Evolutionary conservation across 176 grass and related monocot genomes (phyloP).

Genomic region (Carex myosuroides): DNA sequence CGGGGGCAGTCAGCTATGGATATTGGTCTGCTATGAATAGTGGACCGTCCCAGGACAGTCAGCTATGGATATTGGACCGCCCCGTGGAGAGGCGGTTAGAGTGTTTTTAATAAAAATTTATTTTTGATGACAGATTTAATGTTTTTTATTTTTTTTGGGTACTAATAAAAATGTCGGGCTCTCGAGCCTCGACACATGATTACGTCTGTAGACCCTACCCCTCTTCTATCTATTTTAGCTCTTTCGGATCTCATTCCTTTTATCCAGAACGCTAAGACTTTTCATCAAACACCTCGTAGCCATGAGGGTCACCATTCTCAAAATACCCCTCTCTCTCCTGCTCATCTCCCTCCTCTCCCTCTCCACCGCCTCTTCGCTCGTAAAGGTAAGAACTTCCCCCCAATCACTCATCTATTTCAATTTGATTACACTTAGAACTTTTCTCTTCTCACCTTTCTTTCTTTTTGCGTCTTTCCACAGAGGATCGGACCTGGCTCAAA

Average conservation of each 20-base stretch:
- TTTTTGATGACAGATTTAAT: too few species aligned
- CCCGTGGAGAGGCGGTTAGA: too few species aligned
- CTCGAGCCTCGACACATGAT: too few species aligned
- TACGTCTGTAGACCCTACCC: too few species aligned
- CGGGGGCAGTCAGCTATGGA: too few species aligned
- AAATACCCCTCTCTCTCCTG: conserved; percentile 10
- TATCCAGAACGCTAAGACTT: neutral
- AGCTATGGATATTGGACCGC: too few species aligned
- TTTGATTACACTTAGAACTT: neutral
- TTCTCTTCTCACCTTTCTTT: neutral
- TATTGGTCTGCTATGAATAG: too few species aligned
- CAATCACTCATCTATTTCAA: neutral
- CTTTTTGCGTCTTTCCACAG: neutral
- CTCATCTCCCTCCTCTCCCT: conserved; percentile 1
- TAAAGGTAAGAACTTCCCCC: neutral
- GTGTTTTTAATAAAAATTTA: too few species aligned
- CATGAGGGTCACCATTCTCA: neutral
- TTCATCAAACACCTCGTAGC: neutral
- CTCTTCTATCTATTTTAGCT: neutral
- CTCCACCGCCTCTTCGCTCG: conserved; percentile 20
- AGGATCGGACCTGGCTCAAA: neutral
- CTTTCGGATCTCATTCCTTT: neutral
- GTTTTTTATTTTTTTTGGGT: too few species aligned
- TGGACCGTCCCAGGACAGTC: too few species aligned
- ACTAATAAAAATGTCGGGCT: too few species aligned